Evolutionary conservation across 2,329 filamentous ascomycete species (phyloP), one percentile per base, ranked within the genome.

Genomic region (Cyclaneusma minus): DNA sequence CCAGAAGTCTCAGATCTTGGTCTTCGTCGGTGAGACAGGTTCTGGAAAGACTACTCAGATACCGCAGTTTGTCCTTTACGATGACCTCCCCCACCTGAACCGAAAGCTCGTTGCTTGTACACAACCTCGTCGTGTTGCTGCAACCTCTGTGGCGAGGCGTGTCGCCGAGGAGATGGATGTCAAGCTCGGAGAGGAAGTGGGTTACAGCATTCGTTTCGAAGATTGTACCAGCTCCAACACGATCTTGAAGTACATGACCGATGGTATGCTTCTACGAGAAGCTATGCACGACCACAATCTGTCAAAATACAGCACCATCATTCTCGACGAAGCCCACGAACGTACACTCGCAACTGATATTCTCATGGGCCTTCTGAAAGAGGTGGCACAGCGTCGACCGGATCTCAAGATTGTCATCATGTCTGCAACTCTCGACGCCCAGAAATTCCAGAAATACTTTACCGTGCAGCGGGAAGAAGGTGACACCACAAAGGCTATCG

Each of bases 21-120:
- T 98, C 44, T 94, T 98, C 46, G 89, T 98, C 37, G 89, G 89
- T 60, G 89, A 98, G 63, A 98, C 89, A 6, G 89, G 91, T 70
- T 98, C 89, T 39, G 89, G 89, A 59, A 98, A 98, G 62, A 98
- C 89, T 4, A 98, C 89, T 0, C 89, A 98, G 61, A 95, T 98
- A 34, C 89, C 89, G 2, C 89, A 98, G 52, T 98, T 94, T 51
- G 87, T 98, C 38, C 71, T 98, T 21, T 95, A 79, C 62, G 89
- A 98, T 56, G 89, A 98, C 54, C 67, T 94, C 16, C 87, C 89
- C 14, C 82, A 95, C 44, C 60, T 72, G 35, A 73, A 75, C 40
- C 68, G 72, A 49, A 94, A 94, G 60, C 75, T 94, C 54, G 77
- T 98, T 32, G 89, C 87, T 31, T 98, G 89, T 64, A 98, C 89